Percentiles rank a stretch among this genome's conserved stretches.
Evolutionary conservation across 306 rosid genomes (phyloP).

Genomic region (Gynostemma pentaphyllum): DNA sequence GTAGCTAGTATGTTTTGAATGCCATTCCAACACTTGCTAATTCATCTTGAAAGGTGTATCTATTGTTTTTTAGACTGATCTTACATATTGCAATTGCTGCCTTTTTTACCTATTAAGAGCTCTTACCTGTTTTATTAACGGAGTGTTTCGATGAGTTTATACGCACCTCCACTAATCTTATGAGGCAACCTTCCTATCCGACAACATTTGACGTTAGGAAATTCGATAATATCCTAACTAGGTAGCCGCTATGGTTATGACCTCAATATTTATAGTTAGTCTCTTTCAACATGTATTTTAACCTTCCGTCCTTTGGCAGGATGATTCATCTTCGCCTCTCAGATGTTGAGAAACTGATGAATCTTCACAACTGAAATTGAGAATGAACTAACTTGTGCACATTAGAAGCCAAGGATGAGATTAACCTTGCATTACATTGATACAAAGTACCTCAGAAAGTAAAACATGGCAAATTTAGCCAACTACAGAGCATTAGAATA

Average conservation of each 20-base stretch:
- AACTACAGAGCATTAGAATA: neutral
- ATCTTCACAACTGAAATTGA: neutral
- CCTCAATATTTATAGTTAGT: no score
- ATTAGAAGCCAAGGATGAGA: neutral
- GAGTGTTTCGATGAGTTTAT: no score
- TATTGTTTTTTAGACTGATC: slow-evolving; percentile 6
- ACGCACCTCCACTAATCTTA: no score
- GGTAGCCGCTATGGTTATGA: no score
- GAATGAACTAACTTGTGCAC: no score
- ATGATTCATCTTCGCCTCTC: neutral
- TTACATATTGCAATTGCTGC: neutral
- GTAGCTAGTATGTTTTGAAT: slow-evolving; percentile 3
- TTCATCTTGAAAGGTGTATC: slow-evolving; percentile 4
- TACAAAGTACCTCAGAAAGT: slow-evolving; percentile 4
- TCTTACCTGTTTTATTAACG: no score
- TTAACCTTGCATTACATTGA: neutral
- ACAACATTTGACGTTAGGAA: no score
- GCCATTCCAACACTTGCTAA: slow-evolving; percentile 9
- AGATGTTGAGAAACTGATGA: neutral
- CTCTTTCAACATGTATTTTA: no score
- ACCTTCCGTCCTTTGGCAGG: no score
- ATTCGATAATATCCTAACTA: no score
- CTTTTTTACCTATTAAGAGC: neutral
- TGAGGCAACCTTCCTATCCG: no score
- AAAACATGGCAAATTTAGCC: slow-evolving; percentile 9